These are phyloP conservation scores for Hortaea werneckii DNA, from an alignment of 2,329 filamentous ascomycete genomes.

Conservation along the genomic window DNA sequence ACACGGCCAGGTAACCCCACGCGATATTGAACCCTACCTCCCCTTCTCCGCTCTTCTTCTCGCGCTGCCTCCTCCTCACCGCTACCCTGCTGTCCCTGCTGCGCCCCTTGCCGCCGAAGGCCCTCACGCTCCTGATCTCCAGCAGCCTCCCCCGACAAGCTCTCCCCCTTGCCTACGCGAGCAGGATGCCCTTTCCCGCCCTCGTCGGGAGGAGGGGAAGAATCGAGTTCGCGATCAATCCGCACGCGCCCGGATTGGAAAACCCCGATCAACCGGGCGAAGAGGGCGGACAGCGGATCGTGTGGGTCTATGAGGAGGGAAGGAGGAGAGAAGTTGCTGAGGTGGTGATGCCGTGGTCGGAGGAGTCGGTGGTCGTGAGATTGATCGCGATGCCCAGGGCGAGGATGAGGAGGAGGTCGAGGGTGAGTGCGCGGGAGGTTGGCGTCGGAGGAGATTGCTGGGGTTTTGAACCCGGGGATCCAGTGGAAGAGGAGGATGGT, in stretches of 20 bases:
- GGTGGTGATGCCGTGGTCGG: conserved; percentile 5
- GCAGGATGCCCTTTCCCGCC: too few species aligned
- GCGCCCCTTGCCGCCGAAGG: too few species aligned
- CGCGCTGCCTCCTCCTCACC: too few species aligned
- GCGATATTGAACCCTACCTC: conserved; percentile 51
- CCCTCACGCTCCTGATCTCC: too few species aligned
- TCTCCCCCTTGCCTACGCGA: too few species aligned
- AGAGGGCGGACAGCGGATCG: too few species aligned
- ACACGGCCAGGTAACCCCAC: conserved; percentile 74
- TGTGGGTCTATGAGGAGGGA: conserved; percentile 9
- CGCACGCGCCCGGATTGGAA: conserved; percentile 20
- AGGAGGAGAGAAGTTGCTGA: conserved; percentile 9
- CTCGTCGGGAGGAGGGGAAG: too few species aligned
- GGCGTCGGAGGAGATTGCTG: conserved; percentile 1
- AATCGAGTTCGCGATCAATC: conserved; percentile 1
- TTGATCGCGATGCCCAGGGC: conserved; percentile 79
- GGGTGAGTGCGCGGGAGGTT: conserved; percentile 36
- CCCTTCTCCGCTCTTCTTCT: too few species aligned
- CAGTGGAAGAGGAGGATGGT: too few species aligned
- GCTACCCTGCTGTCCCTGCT: too few species aligned
- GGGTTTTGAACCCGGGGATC: conserved; percentile 6
- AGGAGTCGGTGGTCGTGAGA: conserved; percentile 52
- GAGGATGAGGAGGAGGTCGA: conserved; percentile 68
- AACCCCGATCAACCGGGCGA: conserved; percentile 2
- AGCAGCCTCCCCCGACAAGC: too few species aligned